Evolutionary conservation across 495 filamentous ascomycete species (phyloP).

Genomic region (Aspergillus nanangensis): DNA sequence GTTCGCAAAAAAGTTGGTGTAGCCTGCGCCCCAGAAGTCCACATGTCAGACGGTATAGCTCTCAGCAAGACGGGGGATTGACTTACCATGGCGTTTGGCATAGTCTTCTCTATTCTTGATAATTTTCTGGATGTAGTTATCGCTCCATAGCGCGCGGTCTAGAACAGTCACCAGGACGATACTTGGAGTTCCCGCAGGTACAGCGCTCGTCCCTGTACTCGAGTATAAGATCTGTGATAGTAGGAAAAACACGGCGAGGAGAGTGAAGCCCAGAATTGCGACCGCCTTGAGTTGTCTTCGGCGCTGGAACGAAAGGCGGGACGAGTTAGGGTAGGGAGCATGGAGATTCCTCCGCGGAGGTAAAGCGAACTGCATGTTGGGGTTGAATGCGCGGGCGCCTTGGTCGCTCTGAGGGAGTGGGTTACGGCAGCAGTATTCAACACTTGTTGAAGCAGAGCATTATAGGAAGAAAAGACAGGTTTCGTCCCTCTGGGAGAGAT

Average conservation of each 20-base stretch:
- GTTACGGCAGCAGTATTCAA: not conserved
- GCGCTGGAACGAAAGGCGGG: constrained; percentile 57
- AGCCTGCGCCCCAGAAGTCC: too few relatives aligned
- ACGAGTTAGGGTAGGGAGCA: constrained; percentile 55
- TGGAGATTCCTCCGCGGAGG: constrained; percentile 78
- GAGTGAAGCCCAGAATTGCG: constrained; percentile 49
- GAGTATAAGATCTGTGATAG: constrained; percentile 46
- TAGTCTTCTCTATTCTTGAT: constrained; percentile 82
- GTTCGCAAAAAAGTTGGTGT: constrained; percentile 78
- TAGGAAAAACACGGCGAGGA: constrained; percentile 61
- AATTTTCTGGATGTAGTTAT: constrained; percentile 63
- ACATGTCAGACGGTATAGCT: too few relatives aligned
- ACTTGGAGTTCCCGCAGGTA: constrained; percentile 66
- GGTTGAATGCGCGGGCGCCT: constrained; percentile 14
- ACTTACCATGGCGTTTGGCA: constrained; percentile 80
- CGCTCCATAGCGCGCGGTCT: constrained; percentile 55
- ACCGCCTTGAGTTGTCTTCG: constrained; percentile 62
- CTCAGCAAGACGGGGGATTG: too few relatives aligned
- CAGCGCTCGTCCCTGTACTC: constrained; percentile 23
- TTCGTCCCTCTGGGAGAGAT: not conserved
- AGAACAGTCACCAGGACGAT: constrained; percentile 87
- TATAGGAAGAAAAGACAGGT: not conserved
- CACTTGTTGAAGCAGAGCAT: constrained; percentile 15
- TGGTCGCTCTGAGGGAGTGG: constrained; percentile 10
- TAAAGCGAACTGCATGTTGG: constrained; percentile 84